Conservation (phyloP, 257 asterid species). For the Nicotiana benthamiana region DNA sequence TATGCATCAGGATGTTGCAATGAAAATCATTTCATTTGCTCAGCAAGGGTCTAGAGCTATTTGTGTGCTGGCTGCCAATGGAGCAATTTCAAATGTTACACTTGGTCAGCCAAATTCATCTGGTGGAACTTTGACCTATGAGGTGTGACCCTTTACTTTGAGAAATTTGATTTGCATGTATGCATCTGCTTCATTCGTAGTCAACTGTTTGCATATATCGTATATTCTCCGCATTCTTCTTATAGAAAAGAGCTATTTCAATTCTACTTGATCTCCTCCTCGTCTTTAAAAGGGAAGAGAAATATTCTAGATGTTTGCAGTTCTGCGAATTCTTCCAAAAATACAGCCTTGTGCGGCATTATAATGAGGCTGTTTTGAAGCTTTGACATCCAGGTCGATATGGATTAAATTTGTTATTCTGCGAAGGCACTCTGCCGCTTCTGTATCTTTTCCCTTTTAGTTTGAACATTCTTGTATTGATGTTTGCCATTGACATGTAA, state of each 20-base stretch:
- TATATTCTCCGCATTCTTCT: neutral
- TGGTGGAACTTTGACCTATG: constrained; percentile 89
- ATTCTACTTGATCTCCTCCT: neutral
- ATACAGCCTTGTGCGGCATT: neutral
- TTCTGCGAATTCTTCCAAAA: neutral
- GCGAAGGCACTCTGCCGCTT: neutral
- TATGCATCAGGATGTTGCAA: constrained; percentile 59
- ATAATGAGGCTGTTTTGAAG: neutral
- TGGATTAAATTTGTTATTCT: neutral
- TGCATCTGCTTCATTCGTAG: neutral
- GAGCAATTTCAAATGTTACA: constrained; percentile 78
- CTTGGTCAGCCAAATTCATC: constrained; percentile 76
- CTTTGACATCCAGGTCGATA: neutral
- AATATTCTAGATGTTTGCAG: neutral
- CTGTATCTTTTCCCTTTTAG: neutral
- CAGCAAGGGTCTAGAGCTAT: constrained; percentile 85
- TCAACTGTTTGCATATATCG: neutral
- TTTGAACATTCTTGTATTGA: neutral
- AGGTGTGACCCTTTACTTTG: constrained; percentile 32
- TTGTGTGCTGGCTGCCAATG: constrained; percentile 80
- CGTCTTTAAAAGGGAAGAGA: neutral
- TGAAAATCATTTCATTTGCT: constrained; percentile 79
- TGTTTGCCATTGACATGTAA: neutral
- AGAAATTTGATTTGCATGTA: neutral
- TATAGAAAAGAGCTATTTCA: neutral